Evolutionary conservation across 2,329 filamentous ascomycete species (phyloP).

Genomic region (Fusarium decemcellulare): DNA sequence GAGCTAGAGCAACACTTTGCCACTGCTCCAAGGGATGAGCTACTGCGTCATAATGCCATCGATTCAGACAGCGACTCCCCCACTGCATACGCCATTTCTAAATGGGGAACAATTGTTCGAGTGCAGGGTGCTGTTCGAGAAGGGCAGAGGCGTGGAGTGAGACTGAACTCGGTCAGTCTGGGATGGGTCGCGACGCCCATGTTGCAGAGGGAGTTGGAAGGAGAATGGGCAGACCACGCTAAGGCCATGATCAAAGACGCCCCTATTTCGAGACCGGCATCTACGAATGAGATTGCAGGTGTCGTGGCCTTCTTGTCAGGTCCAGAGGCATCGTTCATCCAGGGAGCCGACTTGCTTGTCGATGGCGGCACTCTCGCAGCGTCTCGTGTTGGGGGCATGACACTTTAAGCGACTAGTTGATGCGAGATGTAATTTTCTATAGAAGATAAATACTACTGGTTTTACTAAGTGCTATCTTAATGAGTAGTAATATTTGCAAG

Average conservation of each 20-base stretch:
- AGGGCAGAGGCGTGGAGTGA: background rate
- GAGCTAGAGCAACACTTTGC: constrained; percentile 14
- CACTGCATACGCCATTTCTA: constrained; percentile 7
- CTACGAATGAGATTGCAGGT: constrained; percentile 11
- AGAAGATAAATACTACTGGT: no score
- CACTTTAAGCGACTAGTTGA: no score
- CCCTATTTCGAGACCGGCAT: background rate
- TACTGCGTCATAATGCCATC: background rate
- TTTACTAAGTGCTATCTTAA: no score
- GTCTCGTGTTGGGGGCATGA: background rate
- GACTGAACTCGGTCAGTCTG: constrained; percentile 6
- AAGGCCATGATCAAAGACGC: background rate
- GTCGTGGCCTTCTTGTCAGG: constrained; percentile 11
- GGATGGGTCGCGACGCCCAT: constrained; percentile 1
- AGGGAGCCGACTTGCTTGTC: constrained; percentile 2
- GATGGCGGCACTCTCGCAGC: constrained; percentile 7
- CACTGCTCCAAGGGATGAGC: background rate
- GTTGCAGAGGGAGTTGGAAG: background rate
- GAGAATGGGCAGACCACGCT: background rate
- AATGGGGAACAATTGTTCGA: constrained; percentile 8
- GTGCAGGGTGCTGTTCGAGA: background rate
- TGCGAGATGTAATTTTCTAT: no score
- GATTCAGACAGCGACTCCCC: background rate
- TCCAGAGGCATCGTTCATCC: constrained; percentile 4
- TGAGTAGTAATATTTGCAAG: no score